These are phyloP conservation scores for Mollisiaceae sp. DNA, from an alignment of 2,329 filamentous ascomycete species.

Conservation along the genomic window DNA sequence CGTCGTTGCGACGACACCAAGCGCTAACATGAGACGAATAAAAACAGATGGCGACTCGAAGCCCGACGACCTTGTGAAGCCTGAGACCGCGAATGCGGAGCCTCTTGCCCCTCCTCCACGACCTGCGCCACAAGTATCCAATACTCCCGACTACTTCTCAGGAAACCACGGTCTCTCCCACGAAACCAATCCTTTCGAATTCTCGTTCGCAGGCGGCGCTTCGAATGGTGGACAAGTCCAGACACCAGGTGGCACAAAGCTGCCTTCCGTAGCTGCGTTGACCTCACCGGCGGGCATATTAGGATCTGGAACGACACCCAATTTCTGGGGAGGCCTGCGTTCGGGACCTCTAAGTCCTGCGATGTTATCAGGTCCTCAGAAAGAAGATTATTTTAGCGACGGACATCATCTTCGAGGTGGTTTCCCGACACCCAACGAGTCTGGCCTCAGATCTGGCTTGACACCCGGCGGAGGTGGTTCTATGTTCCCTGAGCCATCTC, in stretches of 20 bases:
- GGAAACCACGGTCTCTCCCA: conserved; percentile 66
- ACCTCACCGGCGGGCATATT: conserved; percentile 87
- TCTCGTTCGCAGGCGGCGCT: conserved; percentile 75
- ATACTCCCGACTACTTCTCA: conserved; percentile 74
- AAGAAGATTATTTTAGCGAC: conserved; percentile 86
- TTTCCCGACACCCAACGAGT: conserved; percentile 96
- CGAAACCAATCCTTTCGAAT: conserved; percentile 96
- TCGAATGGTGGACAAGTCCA: conserved; percentile 54
- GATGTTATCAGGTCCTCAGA: conserved; percentile 85
- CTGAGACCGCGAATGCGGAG: conserved; percentile 62
- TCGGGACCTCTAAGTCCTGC: conserved; percentile 94
- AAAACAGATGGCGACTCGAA: conserved; percentile 50
- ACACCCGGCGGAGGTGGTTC: conserved; percentile 95
- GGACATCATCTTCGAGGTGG: conserved; percentile 78
- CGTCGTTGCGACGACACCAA: neutral
- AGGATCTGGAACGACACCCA: conserved; percentile 73
- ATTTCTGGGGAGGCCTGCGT: conserved; percentile 84
- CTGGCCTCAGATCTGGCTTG: conserved; percentile 85
- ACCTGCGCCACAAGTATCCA: conserved; percentile 50
- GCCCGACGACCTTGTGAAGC: conserved; percentile 47
- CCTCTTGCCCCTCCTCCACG: conserved; percentile 75
- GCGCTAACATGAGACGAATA: conserved; percentile 11
- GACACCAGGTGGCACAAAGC: conserved; percentile 80
- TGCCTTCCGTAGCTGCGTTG: conserved; percentile 88
- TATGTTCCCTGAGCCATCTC: conserved; percentile 94